Evolutionary conservation across 208 protist genomes (phyloP), one percentile per base, ranked within the genome.

Genomic region (Wallacemonas sp.): DNA sequence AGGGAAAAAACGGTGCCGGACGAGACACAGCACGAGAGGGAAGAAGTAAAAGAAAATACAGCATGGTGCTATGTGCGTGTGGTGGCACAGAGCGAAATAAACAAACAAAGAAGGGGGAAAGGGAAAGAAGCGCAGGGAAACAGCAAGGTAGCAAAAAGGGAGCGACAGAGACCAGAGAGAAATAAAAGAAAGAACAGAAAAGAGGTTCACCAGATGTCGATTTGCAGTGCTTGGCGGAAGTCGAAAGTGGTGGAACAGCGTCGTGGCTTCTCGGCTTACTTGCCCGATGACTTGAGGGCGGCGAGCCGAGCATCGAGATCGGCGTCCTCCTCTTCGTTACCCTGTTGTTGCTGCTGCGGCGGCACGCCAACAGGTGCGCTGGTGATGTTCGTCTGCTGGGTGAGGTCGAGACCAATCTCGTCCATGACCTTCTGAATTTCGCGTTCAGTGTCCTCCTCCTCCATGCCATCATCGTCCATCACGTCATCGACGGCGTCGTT

Each of bases 371-470:
- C 42, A 24, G 83, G 83, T 1, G 66, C 60, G 54, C 81, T 70
- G 0, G 70, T 65, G 22, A 94, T 76, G 46, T 85, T 87, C 10
- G 94, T 77, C 73, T 95, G 92, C 15, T 65, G 71, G 55, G 82
- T 85, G 66, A 97, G 91, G 48, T 97, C 92, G 10, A 97, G 66
- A 19, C 86, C 86, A n/a, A 85, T 88, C 78, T 97, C 89, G 59
- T 97, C 92, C 72, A 97, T 89, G 13, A 95, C 85, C 71, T 96
- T 94, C 66, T 91, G 80, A 54, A 97, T 89, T 63, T 94, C 86
- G 37, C 84, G 63, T 64, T 97, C 92, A 9, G 90, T 95, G 63
- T 97, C 90, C 32, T 85, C 92, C 71, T 97, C 90, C 74, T 96
- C 90, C 46, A 86, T 84, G 41, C 85, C 92, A n/a, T 95, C 89